phyloP scores from a whole-genome alignment of 2,329 filamentous ascomycete species.

The Pestalotiopsis sp. region DNA sequence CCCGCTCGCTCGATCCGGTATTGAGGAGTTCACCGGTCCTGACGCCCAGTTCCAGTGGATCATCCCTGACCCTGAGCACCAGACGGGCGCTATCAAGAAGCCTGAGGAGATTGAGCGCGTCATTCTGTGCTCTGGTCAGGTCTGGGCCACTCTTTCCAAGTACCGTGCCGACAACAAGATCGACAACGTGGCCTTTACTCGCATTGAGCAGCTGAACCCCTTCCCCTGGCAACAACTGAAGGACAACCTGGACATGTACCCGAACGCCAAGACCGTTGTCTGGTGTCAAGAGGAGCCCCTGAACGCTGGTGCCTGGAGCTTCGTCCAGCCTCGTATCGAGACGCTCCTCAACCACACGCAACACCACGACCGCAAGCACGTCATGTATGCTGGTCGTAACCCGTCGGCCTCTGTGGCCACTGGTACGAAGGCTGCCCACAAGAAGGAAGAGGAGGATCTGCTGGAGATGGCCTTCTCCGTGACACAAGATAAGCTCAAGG shows the following conservation, averaged over 20 bases:
- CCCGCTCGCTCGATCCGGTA: conserved; percentile 83
- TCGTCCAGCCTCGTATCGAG: conserved; percentile 96
- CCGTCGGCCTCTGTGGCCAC: conserved; percentile 94
- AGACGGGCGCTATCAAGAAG: conserved; percentile 71
- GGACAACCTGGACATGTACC: conserved; percentile 96
- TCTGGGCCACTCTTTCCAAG: conserved; percentile 88
- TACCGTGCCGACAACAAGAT: conserved; percentile 85
- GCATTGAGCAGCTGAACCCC: conserved; percentile 96
- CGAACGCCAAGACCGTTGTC: conserved; percentile 96
- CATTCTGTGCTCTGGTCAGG: conserved; percentile 92
- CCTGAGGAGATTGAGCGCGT: conserved; percentile 91
- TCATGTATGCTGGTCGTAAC: conserved; percentile 94
- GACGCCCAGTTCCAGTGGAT: conserved; percentile 97
- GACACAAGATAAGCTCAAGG: conserved; percentile 71
- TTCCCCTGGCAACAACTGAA: conserved; percentile 98
- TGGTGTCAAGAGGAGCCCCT: conserved; percentile 98
- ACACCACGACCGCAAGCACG: conserved; percentile 91
- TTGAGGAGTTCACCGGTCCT: conserved; percentile 83
- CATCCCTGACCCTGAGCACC: conserved; percentile 86
- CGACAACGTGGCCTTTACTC: conserved; percentile 90
- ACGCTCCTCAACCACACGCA: conserved; percentile 91
- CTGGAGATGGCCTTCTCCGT: conserved; percentile 67
- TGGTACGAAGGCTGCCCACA: conserved; percentile 83
- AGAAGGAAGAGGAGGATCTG: conserved; percentile 91
- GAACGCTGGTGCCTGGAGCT: conserved; percentile 96